phyloP scores from a whole-genome alignment of 305 asterid genomes.

The Euphrasia arctica region DNA sequence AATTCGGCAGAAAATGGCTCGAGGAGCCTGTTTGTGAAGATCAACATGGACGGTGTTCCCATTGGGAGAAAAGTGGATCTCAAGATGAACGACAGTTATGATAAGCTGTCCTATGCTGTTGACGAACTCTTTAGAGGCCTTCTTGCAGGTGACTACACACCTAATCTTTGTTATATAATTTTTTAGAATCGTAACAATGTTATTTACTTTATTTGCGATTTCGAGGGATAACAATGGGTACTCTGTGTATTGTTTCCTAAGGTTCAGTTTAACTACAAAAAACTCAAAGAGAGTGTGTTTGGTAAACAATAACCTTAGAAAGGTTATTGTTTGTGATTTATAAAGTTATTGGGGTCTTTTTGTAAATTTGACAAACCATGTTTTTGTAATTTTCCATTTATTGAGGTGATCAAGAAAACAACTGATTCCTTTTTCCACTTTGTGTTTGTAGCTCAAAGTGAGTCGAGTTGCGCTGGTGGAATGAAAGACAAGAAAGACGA shows the following conservation, averaged over 20 bases:
- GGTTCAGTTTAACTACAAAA: background rate
- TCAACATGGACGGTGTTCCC: slow-evolving; percentile 97
- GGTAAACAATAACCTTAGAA: background rate
- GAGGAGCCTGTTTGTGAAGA: slow-evolving; percentile 75
- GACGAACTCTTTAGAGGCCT: slow-evolving; percentile 91
- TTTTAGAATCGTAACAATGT: background rate
- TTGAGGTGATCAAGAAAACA: background rate
- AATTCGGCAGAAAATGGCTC: slow-evolving; percentile 43
- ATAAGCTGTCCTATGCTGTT: slow-evolving; percentile 74
- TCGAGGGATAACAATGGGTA: background rate
- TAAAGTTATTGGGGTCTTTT: too few relatives aligned
- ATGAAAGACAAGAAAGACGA: slow-evolving; percentile 36
- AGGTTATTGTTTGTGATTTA: background rate
- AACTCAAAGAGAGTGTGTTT: background rate
- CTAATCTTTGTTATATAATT: background rate
- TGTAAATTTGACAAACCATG: background rate
- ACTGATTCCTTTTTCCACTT: background rate
- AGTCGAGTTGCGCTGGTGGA: slow-evolving; percentile 36
- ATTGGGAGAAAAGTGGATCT: slow-evolving; percentile 95
- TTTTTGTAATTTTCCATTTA: slow-evolving; percentile 3
- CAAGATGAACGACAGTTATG: slow-evolving; percentile 68
- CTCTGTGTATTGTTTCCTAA: background rate
- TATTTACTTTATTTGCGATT: too few relatives aligned
- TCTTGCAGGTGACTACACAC: slow-evolving; percentile 50
- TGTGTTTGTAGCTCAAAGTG: slow-evolving; percentile 64